Base-by-base conservation (phyloP, 208 protist species). In the Tritrichomonas musculus region DNA sequence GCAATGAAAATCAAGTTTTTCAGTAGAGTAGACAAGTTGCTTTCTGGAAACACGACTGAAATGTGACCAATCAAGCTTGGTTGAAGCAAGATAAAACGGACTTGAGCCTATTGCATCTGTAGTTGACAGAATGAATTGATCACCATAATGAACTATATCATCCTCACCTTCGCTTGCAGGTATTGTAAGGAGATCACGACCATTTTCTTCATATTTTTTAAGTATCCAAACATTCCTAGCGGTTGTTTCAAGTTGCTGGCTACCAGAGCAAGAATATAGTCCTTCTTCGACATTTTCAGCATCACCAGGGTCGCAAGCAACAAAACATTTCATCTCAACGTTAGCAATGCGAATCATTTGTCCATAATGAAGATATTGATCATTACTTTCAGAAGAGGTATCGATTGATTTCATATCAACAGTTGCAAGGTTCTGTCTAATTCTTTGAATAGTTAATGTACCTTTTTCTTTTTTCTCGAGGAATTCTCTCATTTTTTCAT, bases 401-500 rank as follows among this genome's bases (percentile, higher is more conserved):
- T 69, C 27, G 27, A 17, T n/a, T n/a, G n/a, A n/a, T n/a, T n/a
- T n/a, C 73, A 82, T 82, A 53, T 82, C 14, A 50, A 82, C 77
- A 14, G 47, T 88, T 55, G 47, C 47, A 5, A 57, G 20, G 39
- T 88, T 88, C 57, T 88, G 77, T 20, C 77, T 17, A 57, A 88
- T 88, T n/a, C 47, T 44, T 17, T 88, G 77, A 57, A 88, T 88
- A 57, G 47, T 57, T 88, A 88, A 88, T 39, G 41, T 57, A 41
- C 77, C 77, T 22, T 17, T 20, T 25, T 44, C 77, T 49, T 88
- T 88, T 39, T 88, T 88, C 47, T 88, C 77, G 39, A 88, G 47
- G 47, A 88, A 88, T 88, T 88, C 77, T 33, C 77, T 25, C 47
- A 88, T 88, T 50, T 88, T 88, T 60, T 88, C 77, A 39, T 88